phyloP scores from a whole-genome alignment of 306 rosid genomes.

The Citrullus colocynthis region DNA sequence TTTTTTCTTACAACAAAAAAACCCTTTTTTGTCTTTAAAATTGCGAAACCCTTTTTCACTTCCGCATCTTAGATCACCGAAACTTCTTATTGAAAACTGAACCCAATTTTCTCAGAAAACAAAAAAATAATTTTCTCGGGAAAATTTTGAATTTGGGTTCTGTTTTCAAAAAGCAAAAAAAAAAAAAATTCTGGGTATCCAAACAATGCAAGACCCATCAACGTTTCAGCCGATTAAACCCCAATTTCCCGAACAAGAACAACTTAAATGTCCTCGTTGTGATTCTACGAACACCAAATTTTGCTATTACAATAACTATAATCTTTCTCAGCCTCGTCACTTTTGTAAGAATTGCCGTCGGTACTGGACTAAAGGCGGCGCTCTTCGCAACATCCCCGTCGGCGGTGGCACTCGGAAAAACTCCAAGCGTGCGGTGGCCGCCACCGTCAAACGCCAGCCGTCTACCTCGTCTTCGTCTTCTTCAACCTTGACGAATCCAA shows the following conservation, averaged over 20 bases:
- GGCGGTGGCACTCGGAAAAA: slow-evolving; percentile 84
- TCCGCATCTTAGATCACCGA: not conserved
- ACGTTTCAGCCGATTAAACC: slow-evolving; percentile 38
- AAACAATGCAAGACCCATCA: slow-evolving; percentile 58
- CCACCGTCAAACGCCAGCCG: slow-evolving; percentile 29
- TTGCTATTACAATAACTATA: slow-evolving; percentile 95
- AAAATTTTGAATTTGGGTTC: not conserved
- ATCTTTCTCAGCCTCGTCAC: slow-evolving; percentile 94
- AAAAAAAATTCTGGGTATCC: not conserved
- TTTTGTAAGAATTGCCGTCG: slow-evolving; percentile 86
- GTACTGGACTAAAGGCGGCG: slow-evolving; percentile 95
- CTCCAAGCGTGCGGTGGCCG: slow-evolving; percentile 20
- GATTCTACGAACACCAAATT: slow-evolving; percentile 81
- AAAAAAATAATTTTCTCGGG: not conserved
- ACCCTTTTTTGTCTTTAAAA: not conserved
- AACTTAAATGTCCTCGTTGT: slow-evolving; percentile 78
- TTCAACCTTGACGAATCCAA: not conserved
- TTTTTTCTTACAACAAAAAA: not conserved
- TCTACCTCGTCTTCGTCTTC: slow-evolving; percentile 32
- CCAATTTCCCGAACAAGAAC: slow-evolving; percentile 79
- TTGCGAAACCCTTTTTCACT: not conserved
- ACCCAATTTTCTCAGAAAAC: not conserved
- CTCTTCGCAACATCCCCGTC: slow-evolving; percentile 75
- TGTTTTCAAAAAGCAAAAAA: not conserved
- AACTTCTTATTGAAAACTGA: not conserved